phyloP scores from a whole-genome alignment of 768 basidiomycete genomes.

The Cystobasidium onofrii region DNA sequence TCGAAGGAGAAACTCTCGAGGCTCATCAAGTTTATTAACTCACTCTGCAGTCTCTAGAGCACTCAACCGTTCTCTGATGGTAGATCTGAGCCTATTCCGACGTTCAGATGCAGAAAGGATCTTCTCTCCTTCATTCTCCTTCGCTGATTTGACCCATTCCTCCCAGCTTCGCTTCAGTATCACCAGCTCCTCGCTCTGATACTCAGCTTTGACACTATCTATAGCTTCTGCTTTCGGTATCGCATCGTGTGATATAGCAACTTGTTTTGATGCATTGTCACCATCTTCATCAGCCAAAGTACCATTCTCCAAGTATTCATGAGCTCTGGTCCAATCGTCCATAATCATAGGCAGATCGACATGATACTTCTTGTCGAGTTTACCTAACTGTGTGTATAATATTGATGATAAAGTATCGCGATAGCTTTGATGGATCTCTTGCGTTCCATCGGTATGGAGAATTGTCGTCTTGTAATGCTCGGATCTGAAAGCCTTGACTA shows the following conservation, averaged over 20 bases:
- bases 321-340: background rate
- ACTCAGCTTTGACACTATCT: background rate
- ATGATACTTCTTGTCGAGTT: background rate
- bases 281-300: background rate
- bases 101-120: background rate
- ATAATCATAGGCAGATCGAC: background rate
- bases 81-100: background rate
- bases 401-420: background rate
- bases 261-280: background rate
- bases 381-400: background rate
- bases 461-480: background rate
- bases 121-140: background rate
- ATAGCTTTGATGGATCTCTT: background rate
- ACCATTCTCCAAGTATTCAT: constrained; percentile 1
- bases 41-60: constrained; percentile 5
- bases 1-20: too few species aligned
- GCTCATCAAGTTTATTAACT: background rate
- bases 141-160: background rate
- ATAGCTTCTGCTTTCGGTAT: background rate
- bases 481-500: background rate
- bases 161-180: background rate
- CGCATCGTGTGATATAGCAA: background rate
- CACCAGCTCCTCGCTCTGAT: background rate
- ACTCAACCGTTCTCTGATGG: background rate
- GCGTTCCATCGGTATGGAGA: background rate